Conservation (phyloP, 768 basidiomycete genomes). For the Hemileccinum impolitum region DNA sequence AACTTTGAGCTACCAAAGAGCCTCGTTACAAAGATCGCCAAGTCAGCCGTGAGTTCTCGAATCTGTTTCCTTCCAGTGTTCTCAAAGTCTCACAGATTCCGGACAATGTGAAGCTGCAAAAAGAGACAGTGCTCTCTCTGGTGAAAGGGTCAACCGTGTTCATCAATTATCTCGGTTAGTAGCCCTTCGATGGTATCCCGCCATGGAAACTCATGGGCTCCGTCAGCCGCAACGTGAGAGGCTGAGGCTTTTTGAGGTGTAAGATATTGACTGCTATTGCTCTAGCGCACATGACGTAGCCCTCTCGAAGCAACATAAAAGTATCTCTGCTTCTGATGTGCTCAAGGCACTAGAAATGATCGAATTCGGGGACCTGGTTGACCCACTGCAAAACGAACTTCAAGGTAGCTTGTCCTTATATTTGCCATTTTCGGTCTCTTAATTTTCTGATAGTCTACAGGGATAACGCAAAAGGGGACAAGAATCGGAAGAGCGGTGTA, state of each 20-base stretch:
- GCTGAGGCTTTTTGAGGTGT: not conserved
- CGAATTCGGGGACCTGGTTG: slow-evolving; percentile 70
- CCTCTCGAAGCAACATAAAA: slow-evolving; percentile 78
- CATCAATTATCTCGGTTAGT: slow-evolving; percentile 86
- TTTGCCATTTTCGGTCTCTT: not conserved
- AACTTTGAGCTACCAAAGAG: slow-evolving; percentile 86
- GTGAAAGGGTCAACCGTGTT: slow-evolving; percentile 92
- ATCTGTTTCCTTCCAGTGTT: not conserved
- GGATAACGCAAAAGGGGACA: slow-evolving; percentile 59
- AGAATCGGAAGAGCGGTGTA: slow-evolving; percentile 35
- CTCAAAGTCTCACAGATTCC: slow-evolving; percentile 57
- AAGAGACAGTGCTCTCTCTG: slow-evolving; percentile 82
- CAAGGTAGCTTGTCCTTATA: slow-evolving; percentile 38
- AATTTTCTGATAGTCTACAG: slow-evolving; percentile 52
- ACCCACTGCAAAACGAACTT: slow-evolving; percentile 61
- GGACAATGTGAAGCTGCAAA: slow-evolving; percentile 82
- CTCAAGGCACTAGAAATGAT: slow-evolving; percentile 80
- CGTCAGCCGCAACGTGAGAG: slow-evolving; percentile 47
- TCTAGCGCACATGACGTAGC: slow-evolving; percentile 86
- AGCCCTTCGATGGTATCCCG: not conserved
- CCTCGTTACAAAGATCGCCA: slow-evolving; percentile 80
- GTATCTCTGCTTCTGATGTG: slow-evolving; percentile 86
- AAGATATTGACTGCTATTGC: slow-evolving; percentile 5
- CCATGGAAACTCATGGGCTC: slow-evolving; percentile 1
- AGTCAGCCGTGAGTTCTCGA: slow-evolving; percentile 62